These are phyloP conservation scores for Tricholoma flavovirens DNA, from an alignment of 768 basidiomycete species.

Conservation along the genomic window DNA sequence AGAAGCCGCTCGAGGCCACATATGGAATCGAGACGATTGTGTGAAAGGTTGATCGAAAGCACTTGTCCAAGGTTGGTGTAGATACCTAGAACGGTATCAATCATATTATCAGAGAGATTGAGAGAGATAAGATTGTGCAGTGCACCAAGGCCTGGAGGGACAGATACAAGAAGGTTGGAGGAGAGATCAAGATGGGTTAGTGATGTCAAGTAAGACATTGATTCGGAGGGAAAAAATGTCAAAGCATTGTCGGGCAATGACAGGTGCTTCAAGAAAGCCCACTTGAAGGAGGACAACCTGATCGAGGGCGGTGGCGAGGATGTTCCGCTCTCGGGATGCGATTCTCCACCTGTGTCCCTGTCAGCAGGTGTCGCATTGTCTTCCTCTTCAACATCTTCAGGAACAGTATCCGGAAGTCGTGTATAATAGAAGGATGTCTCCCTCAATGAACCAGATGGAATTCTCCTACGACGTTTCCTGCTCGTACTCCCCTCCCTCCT, in stretches of 20 bases:
- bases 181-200: conserved; percentile 85
- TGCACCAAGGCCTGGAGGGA: conserved; percentile 69
- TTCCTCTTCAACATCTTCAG: conserved; percentile 37
- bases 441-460: conserved; percentile 32
- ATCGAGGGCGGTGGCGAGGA: conserved; percentile 26
- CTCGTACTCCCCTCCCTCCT: conserved; percentile 52
- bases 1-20: conserved; percentile 89
- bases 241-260: conserved; percentile 76
- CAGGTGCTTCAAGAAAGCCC: conserved; percentile 72
- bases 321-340: conserved; percentile 14
- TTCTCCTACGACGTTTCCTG: conserved; percentile 40
- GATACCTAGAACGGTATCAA: conserved; percentile 90
- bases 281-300: conserved; percentile 54
- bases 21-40: conserved; percentile 90
- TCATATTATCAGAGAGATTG: conserved; percentile 96
- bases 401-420: conserved; percentile 50
- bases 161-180: conserved; percentile 82
- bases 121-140: conserved; percentile 84
- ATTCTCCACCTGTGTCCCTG: conserved; percentile 9
- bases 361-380: conserved; percentile 7
- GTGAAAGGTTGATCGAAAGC: conserved; percentile 70
- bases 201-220: conserved; percentile 61
- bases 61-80: conserved; percentile 77
- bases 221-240: conserved; percentile 69
- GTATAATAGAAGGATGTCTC: conserved; percentile 45